phyloP scores from a whole-genome alignment of 192 early-diverging fungal species.

The Gamsiella multidivaricata region DNA sequence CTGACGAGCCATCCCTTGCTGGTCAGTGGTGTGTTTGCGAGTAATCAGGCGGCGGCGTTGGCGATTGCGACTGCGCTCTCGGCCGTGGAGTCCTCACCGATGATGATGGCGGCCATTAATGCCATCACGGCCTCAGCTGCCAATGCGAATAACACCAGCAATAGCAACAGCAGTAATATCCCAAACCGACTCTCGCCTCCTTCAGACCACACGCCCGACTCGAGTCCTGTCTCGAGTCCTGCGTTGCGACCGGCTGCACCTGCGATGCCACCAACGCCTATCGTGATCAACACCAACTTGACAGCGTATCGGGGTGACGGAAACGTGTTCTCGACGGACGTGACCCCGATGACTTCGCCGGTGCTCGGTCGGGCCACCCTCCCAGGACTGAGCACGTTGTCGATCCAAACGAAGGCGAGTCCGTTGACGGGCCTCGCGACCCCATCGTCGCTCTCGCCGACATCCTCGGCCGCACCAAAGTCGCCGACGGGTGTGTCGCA shows the following conservation, averaged over 20 bases:
- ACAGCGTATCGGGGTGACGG: conserved; percentile 25
- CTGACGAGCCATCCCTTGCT: conserved; percentile 32
- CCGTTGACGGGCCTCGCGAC: conserved; percentile 8
- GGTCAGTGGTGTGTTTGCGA: conserved; percentile 57
- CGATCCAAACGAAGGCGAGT: conserved; percentile 17
- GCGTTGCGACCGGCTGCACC: neutral
- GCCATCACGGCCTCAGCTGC: conserved; percentile 40
- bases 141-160: conserved; percentile 15
- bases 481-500: conserved; percentile 29
- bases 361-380: conserved; percentile 41
- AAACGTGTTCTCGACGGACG: conserved; percentile 41
- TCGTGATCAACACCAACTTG: conserved; percentile 3
- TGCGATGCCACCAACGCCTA: neutral
- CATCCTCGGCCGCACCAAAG: conserved; percentile 19
- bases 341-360: conserved; percentile 49
- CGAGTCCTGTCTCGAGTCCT: conserved; percentile 36
- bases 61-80: conserved; percentile 65
- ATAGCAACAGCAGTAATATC: conserved; percentile 2
- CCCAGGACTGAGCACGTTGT: conserved; percentile 28
- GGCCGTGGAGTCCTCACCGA: conserved; percentile 53
- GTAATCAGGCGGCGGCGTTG: conserved; percentile 55
- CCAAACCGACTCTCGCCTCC: conserved; percentile 20
- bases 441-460: conserved; percentile 35
- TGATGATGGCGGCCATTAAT: conserved; percentile 51
- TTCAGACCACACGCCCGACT: conserved; percentile 38